These are phyloP conservation scores for Podaxis sp. DNA, from an alignment of 768 basidiomycete species.

Conservation along the genomic window DNA sequence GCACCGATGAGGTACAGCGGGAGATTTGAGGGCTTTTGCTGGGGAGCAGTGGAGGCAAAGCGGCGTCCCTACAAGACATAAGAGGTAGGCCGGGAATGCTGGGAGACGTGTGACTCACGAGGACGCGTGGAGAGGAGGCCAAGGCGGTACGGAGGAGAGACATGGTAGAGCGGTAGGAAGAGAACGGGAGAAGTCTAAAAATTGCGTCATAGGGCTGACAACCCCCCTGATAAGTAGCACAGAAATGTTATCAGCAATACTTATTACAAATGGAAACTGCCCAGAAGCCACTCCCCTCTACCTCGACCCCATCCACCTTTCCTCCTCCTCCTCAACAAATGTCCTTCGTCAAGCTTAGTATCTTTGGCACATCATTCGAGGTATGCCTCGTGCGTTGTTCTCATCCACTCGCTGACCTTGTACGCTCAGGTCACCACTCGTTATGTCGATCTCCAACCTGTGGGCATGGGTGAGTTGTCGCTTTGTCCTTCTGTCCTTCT, in stretches of 20 bases:
- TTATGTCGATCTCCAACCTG: slow-evolving; percentile 98
- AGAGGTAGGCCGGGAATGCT: neutral
- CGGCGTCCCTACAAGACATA: slow-evolving; percentile 28
- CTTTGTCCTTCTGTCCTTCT: slow-evolving; percentile 5
- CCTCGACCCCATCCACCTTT: slow-evolving; percentile 18
- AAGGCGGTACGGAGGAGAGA: slow-evolving; percentile 36
- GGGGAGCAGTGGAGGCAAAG: slow-evolving; percentile 38
- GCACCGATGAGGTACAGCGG: slow-evolving; percentile 49
- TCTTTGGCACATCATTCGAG: slow-evolving; percentile 98
- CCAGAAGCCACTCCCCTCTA: slow-evolving; percentile 23
- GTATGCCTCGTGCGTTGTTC: slow-evolving; percentile 36
- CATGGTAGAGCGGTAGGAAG: slow-evolving; percentile 29
- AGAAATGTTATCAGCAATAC: slow-evolving; percentile 14
- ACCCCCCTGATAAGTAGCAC: slow-evolving; percentile 3
- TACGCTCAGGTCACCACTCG: slow-evolving; percentile 84
- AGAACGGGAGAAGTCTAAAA: slow-evolving; percentile 5
- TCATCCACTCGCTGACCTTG: slow-evolving; percentile 19
- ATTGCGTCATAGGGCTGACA: slow-evolving; percentile 15
- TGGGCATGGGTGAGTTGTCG: slow-evolving; percentile 87
- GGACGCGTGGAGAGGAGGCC: slow-evolving; percentile 39
- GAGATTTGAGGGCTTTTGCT: slow-evolving; percentile 48
- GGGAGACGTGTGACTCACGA: slow-evolving; percentile 30
- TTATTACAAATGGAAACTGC: slow-evolving; percentile 16
- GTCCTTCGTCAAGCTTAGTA: slow-evolving; percentile 98
- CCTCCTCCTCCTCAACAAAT: slow-evolving; percentile 37